Percentiles rank a stretch among this genome's conserved stretches.
phyloP scores from a whole-genome alignment of 495 filamentous ascomycete species.

The Lophiostoma macrostomum region DNA sequence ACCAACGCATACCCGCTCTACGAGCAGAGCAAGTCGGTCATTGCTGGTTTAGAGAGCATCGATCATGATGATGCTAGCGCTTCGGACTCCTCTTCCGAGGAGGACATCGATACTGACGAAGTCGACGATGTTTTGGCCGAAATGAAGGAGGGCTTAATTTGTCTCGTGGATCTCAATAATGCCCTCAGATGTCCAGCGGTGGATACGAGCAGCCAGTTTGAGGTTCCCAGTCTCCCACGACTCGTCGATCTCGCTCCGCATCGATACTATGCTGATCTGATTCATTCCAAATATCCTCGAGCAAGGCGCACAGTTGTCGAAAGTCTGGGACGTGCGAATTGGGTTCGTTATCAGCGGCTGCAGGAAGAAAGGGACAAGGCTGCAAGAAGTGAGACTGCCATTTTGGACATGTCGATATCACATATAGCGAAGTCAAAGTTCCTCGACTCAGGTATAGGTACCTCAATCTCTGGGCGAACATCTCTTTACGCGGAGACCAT shows the following conservation, averaged over 20 bases:
- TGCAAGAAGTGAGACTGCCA: background rate
- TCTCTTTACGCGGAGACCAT: constrained; percentile 12
- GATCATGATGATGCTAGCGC: constrained; percentile 1
- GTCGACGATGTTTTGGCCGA: constrained; percentile 3
- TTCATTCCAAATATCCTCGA: constrained; percentile 19
- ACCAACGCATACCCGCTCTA: constrained; percentile 1
- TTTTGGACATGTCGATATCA: background rate
- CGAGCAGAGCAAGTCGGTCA: constrained; percentile 12
- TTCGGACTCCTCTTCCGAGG: background rate
- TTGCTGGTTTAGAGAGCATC: background rate
- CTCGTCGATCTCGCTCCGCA: background rate
- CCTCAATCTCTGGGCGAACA: constrained; percentile 11
- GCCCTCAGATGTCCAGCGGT: constrained; percentile 16
- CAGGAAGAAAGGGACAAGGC: constrained; percentile 1
- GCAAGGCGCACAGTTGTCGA: constrained; percentile 1
- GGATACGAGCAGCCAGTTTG: constrained; percentile 2
- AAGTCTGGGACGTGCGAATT: constrained; percentile 26
- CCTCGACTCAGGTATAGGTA: constrained; percentile 28
- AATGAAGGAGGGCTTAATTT: constrained; percentile 10
- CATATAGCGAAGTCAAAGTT: constrained; percentile 20
- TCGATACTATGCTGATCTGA: constrained; percentile 19
- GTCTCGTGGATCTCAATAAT: constrained; percentile 20
- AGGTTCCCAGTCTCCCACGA: background rate
- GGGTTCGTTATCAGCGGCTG: constrained; percentile 20
- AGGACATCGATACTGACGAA: background rate